Evolutionary conservation across 805 yeast species (phyloP).

Genomic region (Teunomyces lycoperdinae): DNA sequence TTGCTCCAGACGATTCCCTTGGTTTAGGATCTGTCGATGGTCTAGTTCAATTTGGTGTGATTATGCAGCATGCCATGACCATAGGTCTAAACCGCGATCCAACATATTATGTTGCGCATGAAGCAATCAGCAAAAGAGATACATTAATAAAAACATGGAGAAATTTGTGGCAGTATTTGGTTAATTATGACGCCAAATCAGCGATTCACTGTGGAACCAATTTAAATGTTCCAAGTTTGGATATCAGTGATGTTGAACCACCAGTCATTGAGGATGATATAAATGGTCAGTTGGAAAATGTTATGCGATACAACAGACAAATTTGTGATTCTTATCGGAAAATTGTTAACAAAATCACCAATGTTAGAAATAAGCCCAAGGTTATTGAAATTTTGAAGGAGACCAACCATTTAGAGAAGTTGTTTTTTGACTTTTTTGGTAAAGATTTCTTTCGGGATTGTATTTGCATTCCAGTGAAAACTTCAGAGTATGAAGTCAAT

Average conservation of each 20-base stretch:
- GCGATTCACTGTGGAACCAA: conserved; percentile 34
- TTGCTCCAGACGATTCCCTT: conserved; percentile 42
- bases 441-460: conserved; percentile 40
- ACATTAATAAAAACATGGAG: conserved; percentile 33
- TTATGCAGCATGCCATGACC: conserved; percentile 36
- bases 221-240: conserved; percentile 24
- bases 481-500: conserved; percentile 14
- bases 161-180: conserved; percentile 32
- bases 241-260: conserved; percentile 31
- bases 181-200: conserved; percentile 26
- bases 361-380: conserved; percentile 28
- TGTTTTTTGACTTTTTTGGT: conserved; percentile 37
- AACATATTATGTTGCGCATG: conserved; percentile 25
- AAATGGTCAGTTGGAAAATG: conserved; percentile 11
- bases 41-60: conserved; percentile 35
- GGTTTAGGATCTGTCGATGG: conserved; percentile 41
- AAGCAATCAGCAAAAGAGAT: conserved; percentile 26
- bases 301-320: conserved; percentile 10
- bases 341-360: conserved; percentile 24
- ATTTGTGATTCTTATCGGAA: conserved; percentile 29
- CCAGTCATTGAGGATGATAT: conserved; percentile 17
- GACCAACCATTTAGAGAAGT: conserved; percentile 34
- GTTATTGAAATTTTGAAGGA: conserved; percentile 34
- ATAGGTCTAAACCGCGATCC: conserved; percentile 44
- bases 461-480: conserved; percentile 32